Evolutionary conservation across 768 basidiomycete genomes (phyloP), one percentile per base, ranked within the genome.

Genomic region (Amanita thiersii): DNA sequence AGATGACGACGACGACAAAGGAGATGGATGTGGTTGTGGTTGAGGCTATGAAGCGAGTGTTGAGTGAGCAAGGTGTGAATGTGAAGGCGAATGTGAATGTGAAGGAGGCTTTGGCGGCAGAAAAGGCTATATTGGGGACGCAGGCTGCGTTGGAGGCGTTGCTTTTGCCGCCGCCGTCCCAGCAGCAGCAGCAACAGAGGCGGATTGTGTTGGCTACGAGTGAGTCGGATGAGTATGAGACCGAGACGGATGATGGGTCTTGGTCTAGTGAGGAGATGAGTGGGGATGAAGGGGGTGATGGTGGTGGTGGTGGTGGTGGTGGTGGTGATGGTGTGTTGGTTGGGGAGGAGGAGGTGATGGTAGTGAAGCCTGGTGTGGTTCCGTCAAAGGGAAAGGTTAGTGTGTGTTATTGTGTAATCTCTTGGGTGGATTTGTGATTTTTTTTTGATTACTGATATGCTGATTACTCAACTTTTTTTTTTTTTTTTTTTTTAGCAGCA

Each of bases 241-340:
- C 72, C 30, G 76, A 65, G 46, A 58, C 62, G 2, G 68, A 67
- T 5, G 66, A 65, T 15, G 74, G 56, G 18, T 57, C 56, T 32
- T 84, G 81, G 81, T 73, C 72, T 30, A 79, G 75, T 5, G 80
- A 79, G 44, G 78, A 72, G 11, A 53, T 69, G 53, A 63, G 65
- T 17, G 64, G 60, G 18, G 68, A 63, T 29, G 61, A 60, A 26
- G 63, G 57, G 11, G 37, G 55, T 42, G 49, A 47, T 18, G 43
- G 46, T 42, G 39, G 35, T 28, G 31, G 41, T 15, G n/a, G 28
- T 11, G 37, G 35, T 14, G 42, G 38, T 3, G 26, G 26, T 18
- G 37, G 17, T 3, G 31, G 2, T 15, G 11, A 12, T 3, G 14
- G 19, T 4, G 29, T 9, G 9, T 9, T n/a, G n/a, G n/a, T n/a